Conservation (phyloP, 2,329 filamentous ascomycete species). For the Trichoderma endophyticum region DNA sequence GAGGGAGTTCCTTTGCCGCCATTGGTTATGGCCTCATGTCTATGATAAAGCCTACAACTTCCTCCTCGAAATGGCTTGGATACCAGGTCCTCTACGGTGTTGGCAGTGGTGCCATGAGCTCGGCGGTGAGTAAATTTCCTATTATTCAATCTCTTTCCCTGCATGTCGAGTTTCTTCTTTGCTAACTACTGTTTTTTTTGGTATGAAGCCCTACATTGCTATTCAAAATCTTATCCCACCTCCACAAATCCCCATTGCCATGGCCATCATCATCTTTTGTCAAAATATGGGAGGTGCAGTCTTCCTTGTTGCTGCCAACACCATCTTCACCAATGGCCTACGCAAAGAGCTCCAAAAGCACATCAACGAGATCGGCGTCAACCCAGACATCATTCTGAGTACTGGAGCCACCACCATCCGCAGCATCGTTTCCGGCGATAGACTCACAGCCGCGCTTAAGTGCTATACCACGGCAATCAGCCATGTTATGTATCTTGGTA, state of each 20-base stretch:
- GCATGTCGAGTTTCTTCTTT: neutral
- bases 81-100: constrained; percentile 40
- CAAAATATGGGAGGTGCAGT: constrained; percentile 44
- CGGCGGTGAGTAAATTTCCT: constrained; percentile 25
- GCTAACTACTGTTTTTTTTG: neutral
- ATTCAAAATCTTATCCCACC: constrained; percentile 41
- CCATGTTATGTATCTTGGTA: neutral
- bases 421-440: neutral
- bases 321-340: neutral
- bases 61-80: constrained; percentile 28
- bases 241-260: constrained; percentile 44
- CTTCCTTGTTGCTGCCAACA: constrained; percentile 39
- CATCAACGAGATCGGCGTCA: neutral
- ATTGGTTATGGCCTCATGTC: constrained; percentile 43
- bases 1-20: constrained; percentile 19
- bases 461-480: neutral
- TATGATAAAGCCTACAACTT: constrained; percentile 29
- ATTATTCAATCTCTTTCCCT: neutral
- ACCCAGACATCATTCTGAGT: neutral
- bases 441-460: neutral
- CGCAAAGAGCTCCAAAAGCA: neutral
- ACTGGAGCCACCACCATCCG: neutral
- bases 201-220: neutral
- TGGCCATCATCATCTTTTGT: constrained; percentile 44
- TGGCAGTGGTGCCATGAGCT: constrained; percentile 44